Evolutionary conservation across 306 rosid genomes (phyloP).

Genomic region (Pterocarpus macrocarpus): DNA sequence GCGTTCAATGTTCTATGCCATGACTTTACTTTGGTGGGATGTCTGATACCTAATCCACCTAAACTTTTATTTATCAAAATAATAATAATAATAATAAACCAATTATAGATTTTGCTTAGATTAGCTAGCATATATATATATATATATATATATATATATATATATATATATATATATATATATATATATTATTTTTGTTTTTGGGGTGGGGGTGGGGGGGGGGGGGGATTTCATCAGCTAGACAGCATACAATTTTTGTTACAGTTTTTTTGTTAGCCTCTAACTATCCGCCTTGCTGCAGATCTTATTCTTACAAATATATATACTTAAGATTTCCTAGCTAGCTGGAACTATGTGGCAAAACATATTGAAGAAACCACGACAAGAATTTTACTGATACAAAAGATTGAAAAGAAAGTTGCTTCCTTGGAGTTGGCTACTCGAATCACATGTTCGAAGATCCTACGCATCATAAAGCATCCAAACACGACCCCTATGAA

Average conservation of each 20-base stretch:
- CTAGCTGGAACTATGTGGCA: background rate
- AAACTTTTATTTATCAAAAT: too few species aligned
- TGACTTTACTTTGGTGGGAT: too few species aligned
- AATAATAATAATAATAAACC: background rate
- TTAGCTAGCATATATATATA: background rate
- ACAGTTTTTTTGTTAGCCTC: background rate
- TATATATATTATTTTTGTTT: too few species aligned
- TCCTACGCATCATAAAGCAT: conserved; percentile 37
- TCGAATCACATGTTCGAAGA: conserved; percentile 41
- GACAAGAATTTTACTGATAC: background rate
- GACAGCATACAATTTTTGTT: background rate
- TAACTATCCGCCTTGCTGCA: background rate
- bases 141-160: too few species aligned
- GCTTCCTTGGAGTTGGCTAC: conserved; percentile 6
- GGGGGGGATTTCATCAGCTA: background rate
- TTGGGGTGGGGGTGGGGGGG: background rate
- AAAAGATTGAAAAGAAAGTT: background rate
- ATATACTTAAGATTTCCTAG: background rate
- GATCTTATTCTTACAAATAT: background rate
- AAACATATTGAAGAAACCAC: conserved; percentile 14
- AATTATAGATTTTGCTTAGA: background rate
- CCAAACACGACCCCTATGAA: conserved; percentile 44
- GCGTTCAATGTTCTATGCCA: too few species aligned
- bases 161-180: too few species aligned
- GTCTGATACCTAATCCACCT: too few species aligned